Conservation (phyloP, 2,329 filamentous ascomycete genomes). For the Tricladium varicosporioides region DNA sequence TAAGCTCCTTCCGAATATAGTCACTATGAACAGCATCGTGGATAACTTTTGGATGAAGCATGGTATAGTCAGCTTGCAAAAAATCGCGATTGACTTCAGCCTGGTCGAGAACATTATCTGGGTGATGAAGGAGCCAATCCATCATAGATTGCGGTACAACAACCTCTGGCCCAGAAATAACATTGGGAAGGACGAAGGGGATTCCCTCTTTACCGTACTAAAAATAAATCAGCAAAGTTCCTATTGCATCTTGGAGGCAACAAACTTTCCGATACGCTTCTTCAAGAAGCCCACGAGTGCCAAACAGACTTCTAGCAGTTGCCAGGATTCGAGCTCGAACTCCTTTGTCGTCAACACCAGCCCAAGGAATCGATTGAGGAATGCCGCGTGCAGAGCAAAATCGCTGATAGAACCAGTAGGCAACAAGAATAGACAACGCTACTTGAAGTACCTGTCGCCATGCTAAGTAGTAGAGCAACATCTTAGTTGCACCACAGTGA, state of each 20-base stretch:
- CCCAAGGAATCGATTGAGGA: conserved; percentile 19
- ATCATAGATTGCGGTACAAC: conserved; percentile 41
- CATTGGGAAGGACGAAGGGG: conserved; percentile 41
- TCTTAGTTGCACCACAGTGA: neutral
- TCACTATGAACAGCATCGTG: conserved; percentile 36
- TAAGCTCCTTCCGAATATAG: conserved; percentile 38
- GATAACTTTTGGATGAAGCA: conserved; percentile 24
- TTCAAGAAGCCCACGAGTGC: conserved; percentile 19
- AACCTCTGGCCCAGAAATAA: conserved; percentile 41
- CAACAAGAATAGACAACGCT: neutral
- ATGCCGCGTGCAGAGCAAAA: conserved; percentile 18
- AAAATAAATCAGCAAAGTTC: conserved; percentile 1
- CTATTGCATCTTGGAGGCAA: neutral
- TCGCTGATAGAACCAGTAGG: conserved; percentile 11
- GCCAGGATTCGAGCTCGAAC: conserved; percentile 17
- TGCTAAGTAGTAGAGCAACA: neutral
- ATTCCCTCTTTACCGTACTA: conserved; percentile 44
- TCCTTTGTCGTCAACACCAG: conserved; percentile 6
- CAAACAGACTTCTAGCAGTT: conserved; percentile 16
- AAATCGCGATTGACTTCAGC: conserved; percentile 39
- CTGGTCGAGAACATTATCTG: conserved; percentile 37
- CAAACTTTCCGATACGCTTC: conserved; percentile 23
- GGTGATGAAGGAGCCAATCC: conserved; percentile 41
- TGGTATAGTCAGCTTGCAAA: conserved; percentile 38
- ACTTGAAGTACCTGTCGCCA: neutral